Evolutionary conservation across 768 basidiomycete species (phyloP).

Genomic region (Gautieria morchelliformis): DNA sequence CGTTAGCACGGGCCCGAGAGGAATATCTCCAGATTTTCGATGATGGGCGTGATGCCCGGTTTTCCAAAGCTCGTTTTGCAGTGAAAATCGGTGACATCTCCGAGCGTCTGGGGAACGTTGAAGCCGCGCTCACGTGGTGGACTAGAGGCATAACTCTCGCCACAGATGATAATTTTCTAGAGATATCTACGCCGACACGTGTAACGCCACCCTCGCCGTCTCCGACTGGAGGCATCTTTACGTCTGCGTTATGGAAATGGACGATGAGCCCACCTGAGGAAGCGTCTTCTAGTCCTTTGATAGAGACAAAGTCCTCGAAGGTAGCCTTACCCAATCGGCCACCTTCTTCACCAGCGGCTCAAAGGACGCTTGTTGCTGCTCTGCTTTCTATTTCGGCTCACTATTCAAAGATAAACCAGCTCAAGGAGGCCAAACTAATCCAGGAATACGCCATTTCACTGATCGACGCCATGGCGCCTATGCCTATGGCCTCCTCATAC

Average conservation of each 20-base stretch:
- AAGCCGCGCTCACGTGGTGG: conserved; percentile 64
- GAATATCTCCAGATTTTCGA: conserved; percentile 32
- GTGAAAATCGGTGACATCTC: conserved; percentile 61
- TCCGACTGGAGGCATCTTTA: neutral
- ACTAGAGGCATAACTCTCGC: conserved; percentile 41
- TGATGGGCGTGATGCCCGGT: conserved; percentile 33
- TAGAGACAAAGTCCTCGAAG: neutral
- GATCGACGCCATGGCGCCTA: conserved; percentile 34
- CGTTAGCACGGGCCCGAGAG: conserved; percentile 42
- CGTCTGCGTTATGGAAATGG: neutral
- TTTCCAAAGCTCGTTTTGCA: conserved; percentile 38
- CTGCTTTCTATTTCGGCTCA: conserved; percentile 66
- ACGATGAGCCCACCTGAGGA: neutral
- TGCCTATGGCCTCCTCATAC: neutral
- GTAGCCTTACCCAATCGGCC: neutral
- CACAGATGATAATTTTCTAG: neutral
- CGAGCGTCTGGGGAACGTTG: conserved; percentile 40
- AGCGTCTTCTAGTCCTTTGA: neutral
- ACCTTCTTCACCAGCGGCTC: conserved; percentile 23
- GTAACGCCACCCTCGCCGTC: neutral
- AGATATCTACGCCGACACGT: neutral
- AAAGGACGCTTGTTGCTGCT: conserved; percentile 50
- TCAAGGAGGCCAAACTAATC: conserved; percentile 43
- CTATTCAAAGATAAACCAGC: conserved; percentile 50
- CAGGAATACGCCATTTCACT: conserved; percentile 48